phyloP scores from a whole-genome alignment of 345 rosid genomes.

The Hibiscus trionum region DNA sequence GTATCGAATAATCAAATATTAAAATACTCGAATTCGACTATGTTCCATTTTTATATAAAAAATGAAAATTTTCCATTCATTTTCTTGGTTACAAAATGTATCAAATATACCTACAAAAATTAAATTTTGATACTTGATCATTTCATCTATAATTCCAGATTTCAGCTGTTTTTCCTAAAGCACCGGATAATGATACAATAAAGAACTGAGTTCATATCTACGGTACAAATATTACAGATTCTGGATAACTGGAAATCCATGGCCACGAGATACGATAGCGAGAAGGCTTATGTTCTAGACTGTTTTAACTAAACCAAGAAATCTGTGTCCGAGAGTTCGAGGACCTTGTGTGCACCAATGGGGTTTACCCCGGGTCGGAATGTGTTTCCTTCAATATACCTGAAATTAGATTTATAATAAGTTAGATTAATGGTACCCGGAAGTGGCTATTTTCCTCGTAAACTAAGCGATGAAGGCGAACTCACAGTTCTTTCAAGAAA shows the following conservation, averaged over 20 bases:
- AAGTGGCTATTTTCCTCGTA: background rate
- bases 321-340: constrained; percentile 83
- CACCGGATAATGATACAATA: background rate
- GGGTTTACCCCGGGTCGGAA: constrained; percentile 83
- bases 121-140: background rate
- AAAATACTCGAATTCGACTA: no score
- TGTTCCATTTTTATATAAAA: no score
- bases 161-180: constrained; percentile 3
- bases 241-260: background rate
- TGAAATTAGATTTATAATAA: constrained; percentile 18
- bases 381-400: constrained; percentile 79
- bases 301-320: constrained; percentile 34
- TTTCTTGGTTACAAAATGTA: no score
- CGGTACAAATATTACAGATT: background rate
- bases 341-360: constrained; percentile 70
- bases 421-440: background rate
- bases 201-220: background rate
- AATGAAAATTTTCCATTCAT: no score
- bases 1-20: no score
- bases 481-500: constrained; percentile 91
- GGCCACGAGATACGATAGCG: background rate
- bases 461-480: constrained; percentile 8
- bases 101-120: no score
- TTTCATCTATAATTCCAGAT: background rate
- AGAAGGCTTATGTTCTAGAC: background rate